Evolutionary conservation across 228 moss, liverwort and hornwort species (phyloP).

Genomic region (Sphagnum magellanicum): DNA sequence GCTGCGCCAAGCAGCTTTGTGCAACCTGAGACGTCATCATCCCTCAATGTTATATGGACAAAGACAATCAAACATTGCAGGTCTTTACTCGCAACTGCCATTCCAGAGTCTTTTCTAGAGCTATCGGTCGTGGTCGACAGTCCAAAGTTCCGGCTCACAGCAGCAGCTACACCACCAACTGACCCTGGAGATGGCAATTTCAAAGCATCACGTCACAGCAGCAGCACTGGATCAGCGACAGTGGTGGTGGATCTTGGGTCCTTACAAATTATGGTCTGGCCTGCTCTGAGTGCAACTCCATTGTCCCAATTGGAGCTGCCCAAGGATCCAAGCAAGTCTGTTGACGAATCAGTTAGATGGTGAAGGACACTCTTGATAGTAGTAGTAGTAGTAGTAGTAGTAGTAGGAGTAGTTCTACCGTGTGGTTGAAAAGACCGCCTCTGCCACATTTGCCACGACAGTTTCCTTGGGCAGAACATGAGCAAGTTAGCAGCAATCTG

Average conservation of each 20-base stretch:
- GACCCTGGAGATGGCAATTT: conserved; percentile 25
- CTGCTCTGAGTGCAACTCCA: conserved; percentile 40
- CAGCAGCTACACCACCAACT: conserved; percentile 56
- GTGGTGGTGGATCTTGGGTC: conserved; percentile 72
- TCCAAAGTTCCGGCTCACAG: conserved; percentile 34
- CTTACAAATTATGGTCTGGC: conserved; percentile 73
- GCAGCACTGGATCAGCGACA: conserved; percentile 21
- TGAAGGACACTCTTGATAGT: conserved; percentile 18
- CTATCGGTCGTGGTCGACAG: conserved; percentile 70
- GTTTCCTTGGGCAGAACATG: conserved; percentile 52
- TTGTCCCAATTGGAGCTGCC: conserved; percentile 28
- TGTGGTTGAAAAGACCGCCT: conserved; percentile 70
- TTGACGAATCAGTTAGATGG: conserved; percentile 33
- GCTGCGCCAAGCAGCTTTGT: conserved; percentile 14
- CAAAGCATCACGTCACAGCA: conserved; percentile 24
- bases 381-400: conserved; percentile 45
- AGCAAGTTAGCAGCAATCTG: conserved; percentile 75
- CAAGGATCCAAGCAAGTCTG: conserved; percentile 22
- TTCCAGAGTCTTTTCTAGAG: conserved; percentile 53
- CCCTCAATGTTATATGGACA: conserved; percentile 35
- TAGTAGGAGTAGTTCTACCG: too few species aligned
- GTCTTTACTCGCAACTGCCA: conserved; percentile 48
- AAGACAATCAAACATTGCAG: conserved; percentile 44
- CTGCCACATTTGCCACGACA: conserved; percentile 46
- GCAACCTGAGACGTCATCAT: conserved; percentile 20